Conservation (phyloP, 2,329 filamentous ascomycete genomes). For the Emericellopsis cladophorae region DNA sequence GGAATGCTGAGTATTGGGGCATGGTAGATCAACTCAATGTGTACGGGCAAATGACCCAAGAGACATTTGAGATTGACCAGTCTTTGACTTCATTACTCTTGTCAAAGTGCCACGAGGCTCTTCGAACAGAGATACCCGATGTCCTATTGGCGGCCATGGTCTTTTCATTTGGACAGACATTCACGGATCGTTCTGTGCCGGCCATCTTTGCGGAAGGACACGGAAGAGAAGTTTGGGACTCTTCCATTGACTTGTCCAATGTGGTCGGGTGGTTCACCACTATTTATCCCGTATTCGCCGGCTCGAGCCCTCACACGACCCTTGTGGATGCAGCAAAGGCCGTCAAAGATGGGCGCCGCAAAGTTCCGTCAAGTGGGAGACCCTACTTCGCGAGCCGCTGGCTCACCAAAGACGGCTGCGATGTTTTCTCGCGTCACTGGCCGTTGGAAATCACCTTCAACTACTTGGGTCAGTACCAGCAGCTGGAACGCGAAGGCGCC, state of each 20-base stretch:
- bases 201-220: slow-evolving; percentile 20
- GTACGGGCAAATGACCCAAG: neutral
- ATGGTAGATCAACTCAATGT: neutral
- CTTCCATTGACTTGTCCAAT: slow-evolving; percentile 17
- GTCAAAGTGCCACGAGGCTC: slow-evolving; percentile 8
- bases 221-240: slow-evolving; percentile 19
- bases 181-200: slow-evolving; percentile 13
- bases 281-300: slow-evolving; percentile 14
- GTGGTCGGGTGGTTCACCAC: slow-evolving; percentile 26
- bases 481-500: slow-evolving; percentile 12
- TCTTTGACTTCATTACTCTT: slow-evolving; percentile 9
- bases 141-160: slow-evolving; percentile 17
- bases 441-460: slow-evolving; percentile 35
- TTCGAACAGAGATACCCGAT: slow-evolving; percentile 19
- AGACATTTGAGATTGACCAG: slow-evolving; percentile 7
- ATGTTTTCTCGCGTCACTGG: slow-evolving; percentile 17
- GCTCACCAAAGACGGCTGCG: slow-evolving; percentile 13
- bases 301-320: neutral
- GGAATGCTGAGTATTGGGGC: neutral
- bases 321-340: slow-evolving; percentile 4
- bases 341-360: slow-evolving; percentile 7
- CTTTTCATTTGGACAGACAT: slow-evolving; percentile 12
- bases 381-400: slow-evolving; percentile 23
- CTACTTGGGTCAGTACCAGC: slow-evolving; percentile 22
- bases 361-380: slow-evolving; percentile 20